phyloP scores from a whole-genome alignment of 345 rosid genomes.

The Xanthoceras sorbifolium region DNA sequence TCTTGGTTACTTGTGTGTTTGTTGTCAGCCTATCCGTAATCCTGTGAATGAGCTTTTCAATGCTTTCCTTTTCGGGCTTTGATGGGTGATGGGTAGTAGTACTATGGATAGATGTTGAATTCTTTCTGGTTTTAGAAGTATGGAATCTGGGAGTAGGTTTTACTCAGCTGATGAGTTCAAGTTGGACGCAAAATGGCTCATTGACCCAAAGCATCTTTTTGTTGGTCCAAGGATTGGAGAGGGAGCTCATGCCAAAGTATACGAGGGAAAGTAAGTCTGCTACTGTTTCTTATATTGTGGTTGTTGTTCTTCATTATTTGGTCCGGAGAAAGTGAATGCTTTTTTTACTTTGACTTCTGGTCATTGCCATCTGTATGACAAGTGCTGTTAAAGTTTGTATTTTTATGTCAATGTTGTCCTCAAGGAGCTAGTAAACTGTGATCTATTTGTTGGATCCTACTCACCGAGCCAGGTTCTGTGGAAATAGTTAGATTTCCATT shows the following conservation, averaged over 20 bases:
- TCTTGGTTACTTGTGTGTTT: conserved; percentile 30
- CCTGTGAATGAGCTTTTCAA: conserved; percentile 32
- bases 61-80: conserved; percentile 29
- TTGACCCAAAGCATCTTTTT: conserved; percentile 89
- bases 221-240: conserved; percentile 98
- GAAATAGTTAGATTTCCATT: background rate
- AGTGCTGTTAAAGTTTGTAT: background rate
- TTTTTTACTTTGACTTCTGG: background rate
- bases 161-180: conserved; percentile 47
- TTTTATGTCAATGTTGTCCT: background rate
- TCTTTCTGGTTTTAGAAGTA: conserved; percentile 33
- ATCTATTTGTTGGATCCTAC: background rate
- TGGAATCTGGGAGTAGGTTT: conserved; percentile 76
- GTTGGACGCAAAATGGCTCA: conserved; percentile 76
- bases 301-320: background rate
- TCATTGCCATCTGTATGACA: background rate
- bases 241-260: conserved; percentile 98
- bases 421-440: background rate
- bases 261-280: conserved; percentile 89
- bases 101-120: conserved; percentile 24
- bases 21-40: conserved; percentile 36
- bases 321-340: background rate
- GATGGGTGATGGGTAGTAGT: conserved; percentile 15
- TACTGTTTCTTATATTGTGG: conserved; percentile 14
- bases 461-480: background rate